A percentile compares a stretch with the other conserved stretches of the same genome.
Conservation (phyloP, 805 yeast genomes). For the Metschnikowia reukaufii region DNA sequence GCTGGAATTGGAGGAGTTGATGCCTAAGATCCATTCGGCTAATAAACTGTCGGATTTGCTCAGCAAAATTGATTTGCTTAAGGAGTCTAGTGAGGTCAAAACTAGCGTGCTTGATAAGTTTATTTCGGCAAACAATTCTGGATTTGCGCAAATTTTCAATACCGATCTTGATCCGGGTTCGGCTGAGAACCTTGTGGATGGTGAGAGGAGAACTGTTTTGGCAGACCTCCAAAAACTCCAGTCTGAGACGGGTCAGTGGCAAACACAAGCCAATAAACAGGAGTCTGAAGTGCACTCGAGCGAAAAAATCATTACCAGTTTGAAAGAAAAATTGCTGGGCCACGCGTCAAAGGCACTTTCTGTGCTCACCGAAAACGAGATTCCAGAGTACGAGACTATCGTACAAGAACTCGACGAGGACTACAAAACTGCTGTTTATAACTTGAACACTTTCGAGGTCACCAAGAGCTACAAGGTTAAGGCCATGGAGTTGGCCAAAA, state of each 20-base stretch:
- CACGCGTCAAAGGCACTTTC: slow-evolving; percentile 21
- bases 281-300: slow-evolving; percentile 1
- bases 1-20: slow-evolving; percentile 49
- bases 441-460: slow-evolving; percentile 66
- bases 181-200: slow-evolving; percentile 15
- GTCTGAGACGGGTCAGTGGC: background rate
- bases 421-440: slow-evolving; percentile 59
- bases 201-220: background rate
- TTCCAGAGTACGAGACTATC: slow-evolving; percentile 51
- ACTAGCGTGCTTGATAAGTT: slow-evolving; percentile 29
- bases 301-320: slow-evolving; percentile 1
- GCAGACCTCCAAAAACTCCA: background rate
- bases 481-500: slow-evolving; percentile 64
- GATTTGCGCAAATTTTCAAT: slow-evolving; percentile 22
- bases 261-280: background rate
- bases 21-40: slow-evolving; percentile 48
- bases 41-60: slow-evolving; percentile 59
- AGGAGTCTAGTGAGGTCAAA: slow-evolving; percentile 39
- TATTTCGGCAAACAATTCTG: slow-evolving; percentile 21
- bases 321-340: slow-evolving; percentile 5
- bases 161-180: slow-evolving; percentile 16
- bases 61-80: slow-evolving; percentile 51
- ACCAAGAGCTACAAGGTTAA: slow-evolving; percentile 66
- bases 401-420: slow-evolving; percentile 61
- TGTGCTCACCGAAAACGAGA: slow-evolving; percentile 35